Evolutionary conservation across 202 grass and related monocot species (phyloP).

Genomic region (Carex arenaria): DNA sequence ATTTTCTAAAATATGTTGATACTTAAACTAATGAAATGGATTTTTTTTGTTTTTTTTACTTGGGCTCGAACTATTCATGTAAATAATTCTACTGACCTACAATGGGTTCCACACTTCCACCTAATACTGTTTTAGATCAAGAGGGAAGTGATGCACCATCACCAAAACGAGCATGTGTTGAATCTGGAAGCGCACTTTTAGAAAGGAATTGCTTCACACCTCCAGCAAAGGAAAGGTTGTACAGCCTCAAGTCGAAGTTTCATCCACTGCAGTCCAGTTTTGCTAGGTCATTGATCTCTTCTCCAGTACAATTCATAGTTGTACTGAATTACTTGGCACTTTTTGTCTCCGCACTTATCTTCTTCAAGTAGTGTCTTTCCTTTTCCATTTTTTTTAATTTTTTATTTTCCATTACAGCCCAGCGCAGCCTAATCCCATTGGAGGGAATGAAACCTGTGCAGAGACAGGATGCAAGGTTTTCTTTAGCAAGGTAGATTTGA

Average conservation of each 20-base stretch:
- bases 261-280: slow-evolving; percentile 78
- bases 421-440: slow-evolving; percentile 47
- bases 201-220: slow-evolving; percentile 61
- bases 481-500: slow-evolving; percentile 65
- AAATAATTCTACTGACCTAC: background rate
- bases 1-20: background rate
- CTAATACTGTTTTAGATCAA: slow-evolving; percentile 41
- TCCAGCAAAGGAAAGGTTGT: slow-evolving; percentile 56
- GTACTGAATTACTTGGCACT: background rate
- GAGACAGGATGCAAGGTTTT: slow-evolving; percentile 68
- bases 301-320: slow-evolving; percentile 17
- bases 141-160: slow-evolving; percentile 34
- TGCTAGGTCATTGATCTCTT: slow-evolving; percentile 54
- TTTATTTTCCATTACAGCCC: slow-evolving; percentile 50
- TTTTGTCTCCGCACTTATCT: background rate
- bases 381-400: background rate
- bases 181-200: slow-evolving; percentile 45
- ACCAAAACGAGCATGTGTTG: slow-evolving; percentile 58
- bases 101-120: background rate
- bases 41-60: background rate
- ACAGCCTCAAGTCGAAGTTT: slow-evolving; percentile 56
- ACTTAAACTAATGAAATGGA: background rate
- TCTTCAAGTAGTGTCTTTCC: background rate
- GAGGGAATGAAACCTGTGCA: slow-evolving; percentile 65
- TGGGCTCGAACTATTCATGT: background rate